Evolutionary conservation across 805 yeast species (phyloP).

Genomic region (Barnettozyma populi): DNA sequence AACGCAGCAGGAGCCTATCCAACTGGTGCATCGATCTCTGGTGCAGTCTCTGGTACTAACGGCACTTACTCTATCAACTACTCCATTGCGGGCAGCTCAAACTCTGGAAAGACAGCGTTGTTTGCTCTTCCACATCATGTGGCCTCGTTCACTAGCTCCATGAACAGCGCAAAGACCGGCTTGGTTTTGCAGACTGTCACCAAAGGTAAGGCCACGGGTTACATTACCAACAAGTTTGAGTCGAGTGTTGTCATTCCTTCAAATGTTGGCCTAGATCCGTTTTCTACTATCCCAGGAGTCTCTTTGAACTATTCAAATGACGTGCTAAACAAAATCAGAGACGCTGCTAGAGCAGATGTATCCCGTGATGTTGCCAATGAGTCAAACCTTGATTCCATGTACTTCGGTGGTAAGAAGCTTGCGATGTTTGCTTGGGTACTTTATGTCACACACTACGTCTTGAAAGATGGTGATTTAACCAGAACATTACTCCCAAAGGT

Average conservation of each 20-base stretch:
- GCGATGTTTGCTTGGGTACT: constrained; percentile 89
- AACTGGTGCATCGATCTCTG: constrained; percentile 39
- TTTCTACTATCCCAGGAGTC: constrained; percentile 29
- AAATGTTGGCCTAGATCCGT: constrained; percentile 41
- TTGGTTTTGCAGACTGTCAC: constrained; percentile 43
- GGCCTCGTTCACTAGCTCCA: constrained; percentile 33
- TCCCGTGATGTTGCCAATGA: constrained; percentile 38
- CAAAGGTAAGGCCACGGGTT: constrained; percentile 42
- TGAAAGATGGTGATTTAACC: constrained; percentile 52
- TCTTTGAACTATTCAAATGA: constrained; percentile 24
- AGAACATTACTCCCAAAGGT: constrained; percentile 46
- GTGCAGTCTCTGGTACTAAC: constrained; percentile 33
- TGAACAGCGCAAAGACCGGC: constrained; percentile 27
- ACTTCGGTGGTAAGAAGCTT: constrained; percentile 79
- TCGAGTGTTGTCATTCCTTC: constrained; percentile 41
- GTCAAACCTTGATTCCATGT: constrained; percentile 74
- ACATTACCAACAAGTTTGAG: constrained; percentile 33
- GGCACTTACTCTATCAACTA: constrained; percentile 41
- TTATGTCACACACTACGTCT: constrained; percentile 61
- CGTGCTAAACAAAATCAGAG: constrained; percentile 27
- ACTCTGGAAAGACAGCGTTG: constrained; percentile 39
- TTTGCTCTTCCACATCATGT: constrained; percentile 70
- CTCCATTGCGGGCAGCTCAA: constrained; percentile 39
- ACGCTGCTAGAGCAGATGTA: constrained; percentile 33
- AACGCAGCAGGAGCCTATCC: constrained; percentile 59